Conservation (phyloP, 2,329 filamentous ascomycete genomes). For the Trichoderma sp. region DNA sequence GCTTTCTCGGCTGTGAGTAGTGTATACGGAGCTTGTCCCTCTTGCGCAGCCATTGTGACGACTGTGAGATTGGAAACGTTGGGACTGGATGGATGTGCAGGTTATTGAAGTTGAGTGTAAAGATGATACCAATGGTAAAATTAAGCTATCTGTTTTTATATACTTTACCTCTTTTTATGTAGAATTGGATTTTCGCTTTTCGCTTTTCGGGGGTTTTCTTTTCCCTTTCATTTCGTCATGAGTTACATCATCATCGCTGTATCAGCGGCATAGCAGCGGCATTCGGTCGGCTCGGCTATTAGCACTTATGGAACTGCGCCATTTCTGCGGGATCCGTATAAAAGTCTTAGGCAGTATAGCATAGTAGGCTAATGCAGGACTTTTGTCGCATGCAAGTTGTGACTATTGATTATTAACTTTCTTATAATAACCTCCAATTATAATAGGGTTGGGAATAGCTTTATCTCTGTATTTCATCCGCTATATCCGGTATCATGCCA, state of each 20-base stretch:
- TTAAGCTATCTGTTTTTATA: not conserved
- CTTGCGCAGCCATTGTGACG: not conserved
- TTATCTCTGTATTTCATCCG: too few species aligned
- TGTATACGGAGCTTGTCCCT: constrained; percentile 52
- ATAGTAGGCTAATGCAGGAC: too few species aligned
- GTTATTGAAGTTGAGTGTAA: not conserved
- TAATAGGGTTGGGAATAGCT: too few species aligned
- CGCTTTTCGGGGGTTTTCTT: not conserved
- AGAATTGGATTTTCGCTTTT: not conserved
- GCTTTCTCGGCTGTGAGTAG: constrained; percentile 76
- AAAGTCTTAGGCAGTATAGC: not conserved
- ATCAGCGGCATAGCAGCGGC: not conserved
- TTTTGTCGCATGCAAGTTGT: too few species aligned
- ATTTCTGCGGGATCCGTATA: constrained; percentile 9
- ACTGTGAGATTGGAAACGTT: not conserved
- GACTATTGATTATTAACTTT: too few species aligned
- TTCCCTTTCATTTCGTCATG: not conserved
- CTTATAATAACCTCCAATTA: too few species aligned
- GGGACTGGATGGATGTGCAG: not conserved
- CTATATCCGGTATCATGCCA: too few species aligned
- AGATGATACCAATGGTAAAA: not conserved
- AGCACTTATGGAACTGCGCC: not conserved
- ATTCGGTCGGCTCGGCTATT: not conserved
- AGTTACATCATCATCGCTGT: constrained; percentile 11
- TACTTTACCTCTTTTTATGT: not conserved